phyloP scores from a whole-genome alignment of 2,329 filamentous ascomycete species.

The Penicillium expansum region DNA sequence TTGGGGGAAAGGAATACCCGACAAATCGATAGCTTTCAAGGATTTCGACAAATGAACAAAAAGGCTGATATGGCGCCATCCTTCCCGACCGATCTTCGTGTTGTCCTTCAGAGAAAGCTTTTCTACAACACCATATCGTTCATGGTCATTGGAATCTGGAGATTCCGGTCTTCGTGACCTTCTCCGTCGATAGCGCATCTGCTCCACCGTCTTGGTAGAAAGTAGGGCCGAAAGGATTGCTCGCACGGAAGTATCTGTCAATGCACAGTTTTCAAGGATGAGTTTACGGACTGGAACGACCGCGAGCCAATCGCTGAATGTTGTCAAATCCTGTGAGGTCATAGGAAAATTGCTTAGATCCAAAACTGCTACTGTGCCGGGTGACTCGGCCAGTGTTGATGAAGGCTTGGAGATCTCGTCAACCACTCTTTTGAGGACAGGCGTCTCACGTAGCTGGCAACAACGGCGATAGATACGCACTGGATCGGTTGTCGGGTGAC shows the following conservation, averaged over 20 bases:
- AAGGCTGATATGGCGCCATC: slow-evolving; percentile 86
- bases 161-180: slow-evolving; percentile 39
- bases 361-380: slow-evolving; percentile 76
- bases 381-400: slow-evolving; percentile 61
- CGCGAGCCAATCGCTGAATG: slow-evolving; percentile 88
- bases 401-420: slow-evolving; percentile 75
- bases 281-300: slow-evolving; percentile 88
- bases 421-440: slow-evolving; percentile 85
- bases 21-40: slow-evolving; percentile 81
- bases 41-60: slow-evolving; percentile 90
- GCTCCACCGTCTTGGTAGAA: slow-evolving; percentile 68
- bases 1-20: slow-evolving; percentile 74
- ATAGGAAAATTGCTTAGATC: slow-evolving; percentile 83
- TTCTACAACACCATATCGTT: slow-evolving; percentile 69
- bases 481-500: slow-evolving; percentile 81
- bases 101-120: slow-evolving; percentile 89
- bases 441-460: slow-evolving; percentile 89
- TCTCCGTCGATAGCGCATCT: slow-evolving; percentile 51
- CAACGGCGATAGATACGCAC: slow-evolving; percentile 90
- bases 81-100: slow-evolving; percentile 73
- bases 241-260: slow-evolving; percentile 82
- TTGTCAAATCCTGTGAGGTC: slow-evolving; percentile 77
- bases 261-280: slow-evolving; percentile 78
- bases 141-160: slow-evolving; percentile 28
- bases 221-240: slow-evolving; percentile 83